phyloP scores from a whole-genome alignment of 1,139 yeast species.

The Nakaseomyces uthaithaninus region DNA sequence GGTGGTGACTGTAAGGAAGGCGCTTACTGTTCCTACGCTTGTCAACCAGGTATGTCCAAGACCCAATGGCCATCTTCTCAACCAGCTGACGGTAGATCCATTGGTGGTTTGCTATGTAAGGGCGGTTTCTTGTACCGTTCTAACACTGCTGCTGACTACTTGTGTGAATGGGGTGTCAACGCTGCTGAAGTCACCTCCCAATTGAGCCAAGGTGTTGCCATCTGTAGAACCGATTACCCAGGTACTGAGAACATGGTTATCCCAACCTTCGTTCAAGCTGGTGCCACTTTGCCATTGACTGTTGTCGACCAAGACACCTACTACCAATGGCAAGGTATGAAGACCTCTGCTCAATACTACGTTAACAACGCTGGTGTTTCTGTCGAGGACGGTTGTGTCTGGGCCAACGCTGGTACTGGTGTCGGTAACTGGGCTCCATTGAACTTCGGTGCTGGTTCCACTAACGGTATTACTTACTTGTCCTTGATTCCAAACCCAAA shows the following conservation, averaged over 20 bases:
- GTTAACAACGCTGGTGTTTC: slow-evolving; percentile 93
- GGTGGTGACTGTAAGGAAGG: slow-evolving; percentile 63
- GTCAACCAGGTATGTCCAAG: slow-evolving; percentile 84
- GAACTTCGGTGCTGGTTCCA: slow-evolving; percentile 83
- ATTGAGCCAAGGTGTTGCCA: slow-evolving; percentile 50
- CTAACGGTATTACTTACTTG: slow-evolving; percentile 70
- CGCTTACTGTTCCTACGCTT: slow-evolving; percentile 71
- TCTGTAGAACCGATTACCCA: slow-evolving; percentile 80
- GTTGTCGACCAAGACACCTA: slow-evolving; percentile 71
- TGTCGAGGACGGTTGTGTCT: slow-evolving; percentile 79
- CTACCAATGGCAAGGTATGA: slow-evolving; percentile 72
- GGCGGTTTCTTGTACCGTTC: slow-evolving; percentile 60
- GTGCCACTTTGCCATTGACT: slow-evolving; percentile 51
- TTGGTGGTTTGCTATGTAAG: slow-evolving; percentile 68
- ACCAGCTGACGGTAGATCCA: slow-evolving; percentile 64
- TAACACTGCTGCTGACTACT: slow-evolving; percentile 44
- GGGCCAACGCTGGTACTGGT: slow-evolving; percentile 76
- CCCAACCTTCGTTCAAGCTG: slow-evolving; percentile 61
- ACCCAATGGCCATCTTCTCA: slow-evolving; percentile 74
- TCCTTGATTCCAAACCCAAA: slow-evolving; percentile 93
- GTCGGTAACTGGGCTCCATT: slow-evolving; percentile 98
- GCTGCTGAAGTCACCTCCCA: slow-evolving; percentile 52
- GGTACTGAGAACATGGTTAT: slow-evolving; percentile 81
- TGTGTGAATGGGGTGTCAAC: slow-evolving; percentile 70
- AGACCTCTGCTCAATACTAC: slow-evolving; percentile 90